Base-by-base conservation (phyloP, 31 red algal genomes). In the Endocladia muricata region DNA sequence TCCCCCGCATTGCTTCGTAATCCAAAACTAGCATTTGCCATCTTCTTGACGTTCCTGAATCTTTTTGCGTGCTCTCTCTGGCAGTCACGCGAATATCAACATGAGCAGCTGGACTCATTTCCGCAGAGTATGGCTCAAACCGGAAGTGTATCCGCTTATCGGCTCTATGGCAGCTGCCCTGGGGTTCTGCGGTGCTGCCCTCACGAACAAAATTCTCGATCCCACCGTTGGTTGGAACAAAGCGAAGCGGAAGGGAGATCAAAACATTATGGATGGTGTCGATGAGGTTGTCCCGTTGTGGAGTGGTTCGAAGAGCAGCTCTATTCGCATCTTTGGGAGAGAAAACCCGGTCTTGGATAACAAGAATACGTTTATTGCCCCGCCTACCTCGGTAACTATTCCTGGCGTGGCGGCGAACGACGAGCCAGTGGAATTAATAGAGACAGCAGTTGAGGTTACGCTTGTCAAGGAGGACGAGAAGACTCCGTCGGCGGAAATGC, bases 141-240 rank as follows among this genome's bases (percentile, higher is more conserved):
- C 88, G 32, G 90, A 93, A 61, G 82, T 93, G 17, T 93, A 93
- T 73, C 90, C 90, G 33, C 60, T 93, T 13, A 75, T 86, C 36
- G 90, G 81, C n/a, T 48, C 90, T 42, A 86, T 93, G 77, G 90
- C 52, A 35, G 82, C 90, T 6, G 90, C 90, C 21, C 39, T 81
- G 13, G 76, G 80, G 51, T 61, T 93, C 23, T 74, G 75, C 56
- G 37, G 39, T n/a, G 62, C 48, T 35, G 68, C 82, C 42, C 29
- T 93, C 1, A 13, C 47, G 6, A 84, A 81, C 71, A 93, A 93
- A 66, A 56, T 70, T 36, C 41, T 36, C 40, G 70, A 76, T 58
- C 81, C 90, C 3, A 71, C 58, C 41, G 75, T 93, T 37, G 80
- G 77, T 1, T 85, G 80, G 81, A 77, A 74, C 55, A 85, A 86